phyloP scores from a whole-genome alignment of 441 rosid species.

The Erodium texanum region DNA sequence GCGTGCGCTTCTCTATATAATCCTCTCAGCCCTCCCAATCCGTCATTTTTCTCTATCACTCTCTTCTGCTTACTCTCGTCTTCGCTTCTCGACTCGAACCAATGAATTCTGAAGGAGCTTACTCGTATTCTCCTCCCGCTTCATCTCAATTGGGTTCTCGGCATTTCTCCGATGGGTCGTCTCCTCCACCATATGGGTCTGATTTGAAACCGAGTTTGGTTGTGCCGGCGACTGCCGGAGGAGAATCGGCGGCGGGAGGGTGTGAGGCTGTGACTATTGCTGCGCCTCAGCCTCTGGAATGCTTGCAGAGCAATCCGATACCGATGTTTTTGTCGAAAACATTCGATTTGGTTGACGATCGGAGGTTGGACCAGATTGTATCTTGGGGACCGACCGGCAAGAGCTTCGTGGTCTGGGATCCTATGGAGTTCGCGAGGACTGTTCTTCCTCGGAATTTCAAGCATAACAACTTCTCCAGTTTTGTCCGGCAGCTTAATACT shows the following conservation, averaged over 20 bases:
- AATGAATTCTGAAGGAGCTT: neutral
- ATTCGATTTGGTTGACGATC: conserved; percentile 53
- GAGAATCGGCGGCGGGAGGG: no score
- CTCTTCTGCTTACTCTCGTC: neutral
- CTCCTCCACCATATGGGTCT: no score
- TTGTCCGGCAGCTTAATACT: conserved; percentile 74
- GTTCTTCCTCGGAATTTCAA: conserved; percentile 58
- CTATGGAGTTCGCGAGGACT: conserved; percentile 47
- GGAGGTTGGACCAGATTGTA: conserved; percentile 40
- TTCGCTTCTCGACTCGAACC: neutral
- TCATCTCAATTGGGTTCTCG: neutral
- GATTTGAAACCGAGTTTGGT: no score
- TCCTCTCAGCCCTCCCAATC: neutral
- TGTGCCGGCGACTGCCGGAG: no score
- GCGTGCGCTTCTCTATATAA: no score
- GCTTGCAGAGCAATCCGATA: conserved; percentile 44
- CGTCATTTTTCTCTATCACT: neutral
- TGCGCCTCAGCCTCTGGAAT: conserved; percentile 51
- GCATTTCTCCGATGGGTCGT: no score
- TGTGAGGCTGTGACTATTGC: no score
- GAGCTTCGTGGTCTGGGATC: conserved; percentile 68
- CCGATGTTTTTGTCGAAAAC: conserved; percentile 66
- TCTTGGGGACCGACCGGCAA: conserved; percentile 54
- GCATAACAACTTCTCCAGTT: conserved; percentile 72
- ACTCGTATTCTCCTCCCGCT: no score